Base-by-base conservation (phyloP, 78 protist species). In the Dictyostelium discoideum region DNA sequence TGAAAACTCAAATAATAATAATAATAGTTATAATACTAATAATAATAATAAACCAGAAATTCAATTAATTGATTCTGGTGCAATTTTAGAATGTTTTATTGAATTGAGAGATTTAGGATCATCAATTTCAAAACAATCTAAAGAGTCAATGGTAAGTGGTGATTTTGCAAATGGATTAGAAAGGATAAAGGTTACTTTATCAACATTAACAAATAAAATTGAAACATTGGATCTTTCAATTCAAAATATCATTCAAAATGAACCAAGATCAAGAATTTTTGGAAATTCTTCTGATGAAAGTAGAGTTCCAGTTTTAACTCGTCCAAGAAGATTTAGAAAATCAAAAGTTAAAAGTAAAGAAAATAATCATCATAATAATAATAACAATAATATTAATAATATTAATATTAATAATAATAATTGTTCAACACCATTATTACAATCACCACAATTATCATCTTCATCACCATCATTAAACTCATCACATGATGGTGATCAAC, bases 251-350 rank as follows among this genome's bases (percentile, higher is more conserved):
- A 40, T 88, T 40, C 86, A 80, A 65, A 88, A 88, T 44, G 93
- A 83, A 42, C 86, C 86, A 18, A 83, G 81, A n/a, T 88, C 93
- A 13, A 77, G 93, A 40, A 57, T 88, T 32, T 88, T 88, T 80
- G 93, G 93, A 11, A 88, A 80, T 57, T 63, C 69, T 13, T 24
- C 37, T 9, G 93, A 88, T 80, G 93, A 88, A 67, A 85, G 93
- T 22, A 26, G 93, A 42, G 93, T 88, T 29, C 93, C 93, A 79
- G 93, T 88, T 40, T 72, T 88, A 44, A 88, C 93, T 32, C 82
- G 93, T n/a, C 93, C 93, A 60, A 60, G 93, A 65, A 37, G 93
- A 26, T 88, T 88, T 69, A 79, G 93, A 80, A 88, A 88, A 80
- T 88, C 93, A 50, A 88, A 88, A 42, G 46, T 80, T 0, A 88